Evolutionary conservation across 768 basidiomycete species (phyloP).

Genomic region (Lentinus brumalis): DNA sequence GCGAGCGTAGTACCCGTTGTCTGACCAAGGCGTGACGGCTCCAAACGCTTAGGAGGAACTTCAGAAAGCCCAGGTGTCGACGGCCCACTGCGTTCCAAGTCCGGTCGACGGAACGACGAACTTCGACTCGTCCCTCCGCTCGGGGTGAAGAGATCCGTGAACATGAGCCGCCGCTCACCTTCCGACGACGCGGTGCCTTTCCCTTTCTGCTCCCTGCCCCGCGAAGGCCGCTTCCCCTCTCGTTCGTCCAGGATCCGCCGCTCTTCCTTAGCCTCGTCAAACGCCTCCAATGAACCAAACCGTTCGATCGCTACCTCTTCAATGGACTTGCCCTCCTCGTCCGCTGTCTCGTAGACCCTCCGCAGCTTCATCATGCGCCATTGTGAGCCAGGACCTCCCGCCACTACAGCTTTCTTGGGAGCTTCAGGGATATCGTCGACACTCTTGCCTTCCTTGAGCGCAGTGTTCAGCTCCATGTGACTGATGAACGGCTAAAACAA

Average conservation of each 20-base stretch:
- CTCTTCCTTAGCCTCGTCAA: slow-evolving; percentile 89
- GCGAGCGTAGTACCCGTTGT: slow-evolving; percentile 48
- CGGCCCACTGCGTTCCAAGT: slow-evolving; percentile 48
- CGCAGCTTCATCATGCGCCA: slow-evolving; percentile 99
- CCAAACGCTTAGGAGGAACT: slow-evolving; percentile 44
- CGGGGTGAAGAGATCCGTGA: slow-evolving; percentile 56
- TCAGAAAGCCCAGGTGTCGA: slow-evolving; percentile 43
- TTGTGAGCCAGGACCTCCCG: slow-evolving; percentile 89
- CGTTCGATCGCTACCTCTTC: slow-evolving; percentile 86
- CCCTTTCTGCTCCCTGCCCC: slow-evolving; percentile 37
- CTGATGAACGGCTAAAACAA: slow-evolving; percentile 56
- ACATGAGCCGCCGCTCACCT: slow-evolving; percentile 61
- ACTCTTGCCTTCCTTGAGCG: slow-evolving; percentile 48
- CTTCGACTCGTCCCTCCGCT: slow-evolving; percentile 78
- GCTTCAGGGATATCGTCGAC: slow-evolving; percentile 44
- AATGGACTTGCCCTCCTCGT: slow-evolving; percentile 74
- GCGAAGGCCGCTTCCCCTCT: slow-evolving; percentile 52
- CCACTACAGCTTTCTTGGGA: slow-evolving; percentile 53
- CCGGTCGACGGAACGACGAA: slow-evolving; percentile 85
- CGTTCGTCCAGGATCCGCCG: slow-evolving; percentile 83
- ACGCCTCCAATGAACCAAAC: slow-evolving; percentile 83
- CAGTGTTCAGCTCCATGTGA: slow-evolving; percentile 62
- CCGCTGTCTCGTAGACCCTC: slow-evolving; percentile 85
- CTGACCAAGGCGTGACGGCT: slow-evolving; percentile 63
- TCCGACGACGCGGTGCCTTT: slow-evolving; percentile 27